Conservation (phyloP, 305 asterid species). For the Withania somnifera region DNA sequence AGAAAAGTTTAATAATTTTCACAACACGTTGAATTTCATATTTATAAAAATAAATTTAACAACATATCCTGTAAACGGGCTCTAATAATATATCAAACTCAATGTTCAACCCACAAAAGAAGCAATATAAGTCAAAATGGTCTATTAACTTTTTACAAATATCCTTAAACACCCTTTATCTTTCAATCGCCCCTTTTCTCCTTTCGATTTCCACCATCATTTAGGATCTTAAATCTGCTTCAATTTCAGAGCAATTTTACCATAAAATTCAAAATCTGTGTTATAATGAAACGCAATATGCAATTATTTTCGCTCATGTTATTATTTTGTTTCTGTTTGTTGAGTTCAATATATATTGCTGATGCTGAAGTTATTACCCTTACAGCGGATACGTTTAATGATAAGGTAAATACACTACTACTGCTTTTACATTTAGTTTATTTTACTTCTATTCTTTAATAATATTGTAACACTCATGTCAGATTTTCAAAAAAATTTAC, state of each 20-base stretch:
- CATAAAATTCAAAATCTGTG: not conserved
- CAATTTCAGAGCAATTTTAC: not conserved
- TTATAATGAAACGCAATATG: conserved; percentile 2
- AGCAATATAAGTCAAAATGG: no score
- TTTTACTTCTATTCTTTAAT: not conserved
- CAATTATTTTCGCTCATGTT: conserved; percentile 9
- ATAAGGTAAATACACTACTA: conserved; percentile 49
- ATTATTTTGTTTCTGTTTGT: conserved; percentile 17
- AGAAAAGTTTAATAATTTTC: no score
- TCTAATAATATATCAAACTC: no score
- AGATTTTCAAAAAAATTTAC: not conserved
- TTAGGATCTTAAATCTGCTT: not conserved
- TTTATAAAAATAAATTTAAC: no score
- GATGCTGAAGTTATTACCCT: conserved; percentile 77
- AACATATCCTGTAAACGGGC: no score
- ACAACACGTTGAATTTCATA: no score
- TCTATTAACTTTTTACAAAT: no score
- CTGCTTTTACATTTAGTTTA: not conserved
- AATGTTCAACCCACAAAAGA: no score
- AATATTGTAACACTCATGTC: not conserved
- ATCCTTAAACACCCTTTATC: not conserved
- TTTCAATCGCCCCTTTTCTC: not conserved
- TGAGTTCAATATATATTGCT: conserved; percentile 20
- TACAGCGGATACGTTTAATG: conserved; percentile 58
- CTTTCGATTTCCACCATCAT: not conserved